These are phyloP conservation scores for Thielaviopsis ethacetica DNA, from an alignment of 2,329 filamentous ascomycete species.

Conservation along the genomic window DNA sequence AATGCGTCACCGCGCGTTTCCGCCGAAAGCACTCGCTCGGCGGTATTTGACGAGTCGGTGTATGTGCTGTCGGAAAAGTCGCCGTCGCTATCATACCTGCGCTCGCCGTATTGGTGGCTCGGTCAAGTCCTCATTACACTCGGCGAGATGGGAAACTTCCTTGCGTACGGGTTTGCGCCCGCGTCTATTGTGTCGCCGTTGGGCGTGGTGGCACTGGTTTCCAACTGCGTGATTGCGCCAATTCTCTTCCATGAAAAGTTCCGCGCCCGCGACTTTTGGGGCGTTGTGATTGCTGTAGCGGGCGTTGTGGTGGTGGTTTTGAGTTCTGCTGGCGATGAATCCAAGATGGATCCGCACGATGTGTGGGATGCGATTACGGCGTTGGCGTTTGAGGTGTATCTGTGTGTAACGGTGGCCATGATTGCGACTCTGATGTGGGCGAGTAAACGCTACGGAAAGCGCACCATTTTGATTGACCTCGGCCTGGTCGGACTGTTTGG, in stretches of 20 bases:
- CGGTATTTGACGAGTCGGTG: not conserved
- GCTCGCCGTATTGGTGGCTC: constrained; percentile 90
- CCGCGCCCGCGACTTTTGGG: constrained; percentile 67
- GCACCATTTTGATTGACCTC: constrained; percentile 78
- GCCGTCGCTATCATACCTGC: constrained; percentile 55
- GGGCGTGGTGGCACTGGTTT: constrained; percentile 90
- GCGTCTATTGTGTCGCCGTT: constrained; percentile 94
- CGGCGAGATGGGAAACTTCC: constrained; percentile 88
- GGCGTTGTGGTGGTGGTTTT: constrained; percentile 87
- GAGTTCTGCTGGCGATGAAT: constrained; percentile 77
- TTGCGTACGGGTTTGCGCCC: constrained; percentile 93
- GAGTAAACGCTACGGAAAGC: constrained; percentile 69
- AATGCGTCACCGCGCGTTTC: not conserved
- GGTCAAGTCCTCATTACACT: constrained; percentile 85
- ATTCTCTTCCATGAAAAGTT: constrained; percentile 87
- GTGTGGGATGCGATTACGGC: constrained; percentile 80
- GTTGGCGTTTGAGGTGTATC: constrained; percentile 80
- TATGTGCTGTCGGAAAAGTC: constrained; percentile 15
- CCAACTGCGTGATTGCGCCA: constrained; percentile 92
- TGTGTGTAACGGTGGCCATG: constrained; percentile 56
- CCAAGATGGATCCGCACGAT: constrained; percentile 76
- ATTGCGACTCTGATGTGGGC: constrained; percentile 67
- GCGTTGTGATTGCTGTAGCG: constrained; percentile 70
- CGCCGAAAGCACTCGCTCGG: constrained; percentile 10
- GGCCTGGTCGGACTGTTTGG: constrained; percentile 88